Base-by-base conservation (phyloP, 331 rosid species). In the Acacia concinna region DNA sequence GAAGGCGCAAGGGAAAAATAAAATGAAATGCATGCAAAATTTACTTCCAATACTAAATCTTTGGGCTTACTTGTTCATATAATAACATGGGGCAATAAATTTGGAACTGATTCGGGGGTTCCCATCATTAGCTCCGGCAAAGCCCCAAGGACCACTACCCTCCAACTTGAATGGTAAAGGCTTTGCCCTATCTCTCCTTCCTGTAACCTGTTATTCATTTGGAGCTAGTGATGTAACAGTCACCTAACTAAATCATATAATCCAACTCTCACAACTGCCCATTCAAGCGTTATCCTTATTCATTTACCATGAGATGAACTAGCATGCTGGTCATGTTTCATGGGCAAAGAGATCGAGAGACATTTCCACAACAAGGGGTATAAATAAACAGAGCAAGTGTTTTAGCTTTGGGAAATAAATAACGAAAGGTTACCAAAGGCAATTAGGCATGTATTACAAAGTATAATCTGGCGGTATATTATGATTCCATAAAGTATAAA, bases 131-230 rank as follows among this genome's bases (percentile, higher is more conserved):
- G 96, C 97, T 56, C 99, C 99, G 28, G 91, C 85, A 75, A 95
- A 95, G 27, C 99, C 99, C 97, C 97, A 91, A 2, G 87, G 81
- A 52, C 99, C 94, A 30, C 83, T 80, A 23, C 78, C 70, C 71
- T 92, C 99, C 86, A 93, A 67, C 87, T 88, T 95, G 87, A 95
- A 95, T 59, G 97, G 91, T 83, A 92, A 82, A 54, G 99, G 91
- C 79, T 95, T 95, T 23, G 99, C 99, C 84, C 96, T 89, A 44
- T 95, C 99, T 84, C 97, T 89, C 85, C 99, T 88, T 78, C 99
- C 99, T 63, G 99, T 93, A 78, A 95, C 99, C 99, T 93, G 91
- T 67, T 69, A 43, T 81, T 74, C 68, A 71, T 62, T 83, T n/a
- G 37, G 62, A 10, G 38, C 77, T 4, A 78, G 64, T 9, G n/a